Percentiles rank a stretch among this genome's conserved stretches.
phyloP scores from a whole-genome alignment of 164 flowering plant species.

The Liriodendron chinense region DNA sequence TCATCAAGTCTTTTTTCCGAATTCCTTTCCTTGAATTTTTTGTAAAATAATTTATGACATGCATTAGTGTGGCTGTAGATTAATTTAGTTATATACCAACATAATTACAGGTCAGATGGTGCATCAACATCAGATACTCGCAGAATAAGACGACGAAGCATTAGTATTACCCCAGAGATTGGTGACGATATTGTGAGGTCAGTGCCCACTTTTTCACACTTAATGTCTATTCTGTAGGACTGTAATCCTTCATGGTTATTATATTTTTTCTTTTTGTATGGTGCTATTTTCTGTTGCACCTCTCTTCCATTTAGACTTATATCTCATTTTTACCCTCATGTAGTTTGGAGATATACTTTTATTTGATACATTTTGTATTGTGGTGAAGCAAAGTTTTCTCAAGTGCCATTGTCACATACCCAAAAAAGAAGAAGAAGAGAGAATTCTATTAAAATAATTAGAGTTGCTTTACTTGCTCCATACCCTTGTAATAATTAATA shows the following conservation, averaged over 20 bases:
- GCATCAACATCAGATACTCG: slow-evolving; percentile 68
- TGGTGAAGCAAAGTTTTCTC: no score
- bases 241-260: no score
- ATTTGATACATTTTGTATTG: no score
- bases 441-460: no score
- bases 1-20: neutral
- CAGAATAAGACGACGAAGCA: slow-evolving; percentile 78
- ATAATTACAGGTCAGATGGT: slow-evolving; percentile 70
- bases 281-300: neutral
- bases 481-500: no score
- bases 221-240: neutral
- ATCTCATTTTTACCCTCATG: no score
- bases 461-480: no score
- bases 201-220: neutral
- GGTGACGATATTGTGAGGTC: slow-evolving; percentile 98
- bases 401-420: no score
- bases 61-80: neutral
- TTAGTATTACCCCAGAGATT: slow-evolving; percentile 96
- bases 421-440: no score
- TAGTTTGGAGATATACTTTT: no score
- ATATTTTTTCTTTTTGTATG: neutral
- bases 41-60: neutral
- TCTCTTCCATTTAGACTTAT: neutral
- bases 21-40: neutral
- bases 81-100: neutral